Conservation (phyloP, 805 yeast species). For the Schwanniomyces yamadae region DNA sequence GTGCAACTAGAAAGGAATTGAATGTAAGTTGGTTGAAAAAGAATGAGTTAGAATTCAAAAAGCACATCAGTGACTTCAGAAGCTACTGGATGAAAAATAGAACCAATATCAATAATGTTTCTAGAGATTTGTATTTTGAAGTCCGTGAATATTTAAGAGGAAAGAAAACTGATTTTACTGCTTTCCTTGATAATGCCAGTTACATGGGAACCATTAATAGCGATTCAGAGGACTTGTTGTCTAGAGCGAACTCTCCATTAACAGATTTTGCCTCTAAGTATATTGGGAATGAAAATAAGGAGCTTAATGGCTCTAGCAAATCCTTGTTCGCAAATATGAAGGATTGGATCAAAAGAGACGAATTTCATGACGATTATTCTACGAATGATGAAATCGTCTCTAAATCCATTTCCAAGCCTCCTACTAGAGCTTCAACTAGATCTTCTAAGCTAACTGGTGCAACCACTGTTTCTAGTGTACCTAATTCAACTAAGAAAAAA, state of each 20-base stretch:
- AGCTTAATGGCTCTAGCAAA: conserved; percentile 29
- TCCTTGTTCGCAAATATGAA: conserved; percentile 40
- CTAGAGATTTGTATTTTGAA: conserved; percentile 82
- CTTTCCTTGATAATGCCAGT: conserved; percentile 23
- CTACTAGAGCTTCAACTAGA: conserved; percentile 1
- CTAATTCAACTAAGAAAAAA: conserved; percentile 5
- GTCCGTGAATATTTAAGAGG: conserved; percentile 70
- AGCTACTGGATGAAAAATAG: conserved; percentile 80
- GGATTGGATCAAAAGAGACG: conserved; percentile 41
- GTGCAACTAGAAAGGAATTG: conserved; percentile 93
- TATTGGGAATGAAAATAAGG: conserved; percentile 53
- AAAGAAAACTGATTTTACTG: conserved; percentile 34
- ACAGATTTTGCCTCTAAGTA: conserved; percentile 65
- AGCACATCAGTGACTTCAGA: conserved; percentile 85
- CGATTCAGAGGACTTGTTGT: conserved; percentile 28
- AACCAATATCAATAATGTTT: conserved; percentile 63
- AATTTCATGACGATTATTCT: conserved; percentile 29
- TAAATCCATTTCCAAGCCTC: conserved; percentile 2
- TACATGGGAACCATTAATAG: conserved; percentile 17
- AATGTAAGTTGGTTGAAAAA: conserved; percentile 97
- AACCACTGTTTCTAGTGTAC: neutral
- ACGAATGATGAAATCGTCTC: conserved; percentile 18
- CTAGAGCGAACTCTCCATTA: conserved; percentile 50
- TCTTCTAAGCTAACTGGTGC: neutral
- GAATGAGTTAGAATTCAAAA: conserved; percentile 91